phyloP scores from a whole-genome alignment of 441 rosid species.

The Gossypium lobatum region DNA sequence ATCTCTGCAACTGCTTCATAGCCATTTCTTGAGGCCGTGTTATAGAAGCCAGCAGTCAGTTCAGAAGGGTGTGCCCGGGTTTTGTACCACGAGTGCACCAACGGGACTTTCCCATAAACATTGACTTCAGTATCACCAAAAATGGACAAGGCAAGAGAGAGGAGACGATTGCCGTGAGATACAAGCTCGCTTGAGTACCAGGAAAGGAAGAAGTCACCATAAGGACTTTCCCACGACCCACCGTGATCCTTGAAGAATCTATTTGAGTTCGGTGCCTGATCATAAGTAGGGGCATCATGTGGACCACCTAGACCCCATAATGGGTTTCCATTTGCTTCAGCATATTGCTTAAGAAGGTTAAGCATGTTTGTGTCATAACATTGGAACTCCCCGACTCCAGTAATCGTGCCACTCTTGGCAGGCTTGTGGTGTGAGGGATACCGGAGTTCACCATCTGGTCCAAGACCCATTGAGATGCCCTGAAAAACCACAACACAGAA shows the following conservation, averaged over 20 bases:
- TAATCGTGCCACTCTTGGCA: conserved; percentile 17
- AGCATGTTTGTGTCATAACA: conserved; percentile 83
- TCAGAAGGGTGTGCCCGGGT: conserved; percentile 65
- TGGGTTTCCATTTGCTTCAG: conserved; percentile 63
- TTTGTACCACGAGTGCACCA: conserved; percentile 64
- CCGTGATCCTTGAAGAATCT: conserved; percentile 63
- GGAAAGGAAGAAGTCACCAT: conserved; percentile 76
- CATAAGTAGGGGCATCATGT: conserved; percentile 63
- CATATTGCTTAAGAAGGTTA: conserved; percentile 51
- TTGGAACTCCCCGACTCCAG: conserved; percentile 80
- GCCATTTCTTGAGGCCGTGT: conserved; percentile 51
- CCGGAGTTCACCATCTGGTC: conserved; percentile 77
- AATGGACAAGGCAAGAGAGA: conserved; percentile 51
- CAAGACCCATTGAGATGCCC: conserved; percentile 81
- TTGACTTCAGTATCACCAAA: conserved; percentile 35
- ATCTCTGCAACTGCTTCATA: conserved; percentile 51
- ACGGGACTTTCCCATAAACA: conserved; percentile 63
- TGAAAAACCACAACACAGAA: conserved; percentile 28
- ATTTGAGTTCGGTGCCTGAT: conserved; percentile 40
- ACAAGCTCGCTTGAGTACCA: conserved; percentile 77
- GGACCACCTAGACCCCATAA: conserved; percentile 93
- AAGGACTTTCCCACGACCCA: conserved; percentile 81
- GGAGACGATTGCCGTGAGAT: conserved; percentile 63
- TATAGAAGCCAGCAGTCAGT: conserved; percentile 72
- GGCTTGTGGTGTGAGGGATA: conserved; percentile 59